Percentiles rank a stretch among this genome's conserved stretches.
phyloP scores from a whole-genome alignment of 768 basidiomycete genomes.

The Brasilioporus rufonigricans region DNA sequence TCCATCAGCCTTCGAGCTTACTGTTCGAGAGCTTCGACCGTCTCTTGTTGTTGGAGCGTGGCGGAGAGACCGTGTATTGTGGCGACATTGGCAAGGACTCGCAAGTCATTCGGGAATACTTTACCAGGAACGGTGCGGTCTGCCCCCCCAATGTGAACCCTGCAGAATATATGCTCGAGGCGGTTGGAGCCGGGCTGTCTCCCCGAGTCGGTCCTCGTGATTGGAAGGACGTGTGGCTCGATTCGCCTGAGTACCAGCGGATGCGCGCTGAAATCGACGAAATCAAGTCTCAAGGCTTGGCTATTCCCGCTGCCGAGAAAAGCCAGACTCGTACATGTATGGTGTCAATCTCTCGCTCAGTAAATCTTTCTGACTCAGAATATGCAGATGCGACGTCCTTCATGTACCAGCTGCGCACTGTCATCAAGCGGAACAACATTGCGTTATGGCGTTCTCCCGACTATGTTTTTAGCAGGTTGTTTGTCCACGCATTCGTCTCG shows the following conservation, averaged over 20 bases:
- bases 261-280: conserved; percentile 43
- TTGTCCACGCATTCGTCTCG: conserved; percentile 69
- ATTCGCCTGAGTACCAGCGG: conserved; percentile 56
- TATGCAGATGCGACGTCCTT: conserved; percentile 69
- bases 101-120: conserved; percentile 66
- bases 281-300: conserved; percentile 48
- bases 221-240: conserved; percentile 84
- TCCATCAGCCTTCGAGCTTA: conserved; percentile 84
- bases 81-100: conserved; percentile 84
- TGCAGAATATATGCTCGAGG: conserved; percentile 76
- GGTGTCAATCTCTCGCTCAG: conserved; percentile 8
- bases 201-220: conserved; percentile 73
- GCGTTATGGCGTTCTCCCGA: conserved; percentile 83
- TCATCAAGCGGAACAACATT: conserved; percentile 62
- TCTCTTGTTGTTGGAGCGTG: conserved; percentile 63
- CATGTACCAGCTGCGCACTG: conserved; percentile 67
- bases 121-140: conserved; percentile 62
- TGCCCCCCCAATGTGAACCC: conserved; percentile 82
- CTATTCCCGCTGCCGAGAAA: conserved; percentile 40
- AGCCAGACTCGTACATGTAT: conserved; percentile 47
- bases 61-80: conserved; percentile 93
- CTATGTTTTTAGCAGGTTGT: conserved; percentile 81
- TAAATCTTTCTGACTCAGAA: background rate
- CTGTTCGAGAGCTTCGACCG: conserved; percentile 87
- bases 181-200: conserved; percentile 82